Evolutionary conservation across 306 rosid species (phyloP).

Genomic region (Prunus mira): DNA sequence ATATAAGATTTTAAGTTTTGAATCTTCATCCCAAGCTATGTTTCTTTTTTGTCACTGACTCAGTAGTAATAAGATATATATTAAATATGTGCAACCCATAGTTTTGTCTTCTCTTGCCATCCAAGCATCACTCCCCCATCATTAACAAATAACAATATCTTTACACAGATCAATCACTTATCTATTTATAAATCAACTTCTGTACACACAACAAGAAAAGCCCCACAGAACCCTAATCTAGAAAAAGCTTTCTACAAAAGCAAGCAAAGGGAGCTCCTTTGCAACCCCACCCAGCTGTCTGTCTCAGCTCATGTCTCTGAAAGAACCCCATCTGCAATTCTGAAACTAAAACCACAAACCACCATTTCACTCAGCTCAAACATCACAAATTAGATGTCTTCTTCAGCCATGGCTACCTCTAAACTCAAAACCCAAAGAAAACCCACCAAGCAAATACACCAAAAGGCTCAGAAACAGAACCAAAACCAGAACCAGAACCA

Average conservation of each 20-base stretch:
- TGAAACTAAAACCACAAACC: conserved; percentile 14
- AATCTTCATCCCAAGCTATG: background rate
- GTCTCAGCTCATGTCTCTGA: conserved; percentile 3
- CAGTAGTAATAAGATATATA: background rate
- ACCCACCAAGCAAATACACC: conserved; percentile 42
- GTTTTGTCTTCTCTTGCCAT: background rate
- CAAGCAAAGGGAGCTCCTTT: conserved; percentile 19
- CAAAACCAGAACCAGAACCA: conserved; percentile 49
- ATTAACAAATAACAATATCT: conserved; percentile 9
- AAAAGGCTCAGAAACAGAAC: conserved; percentile 38
- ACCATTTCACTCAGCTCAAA: conserved; percentile 21
- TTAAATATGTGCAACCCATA: background rate
- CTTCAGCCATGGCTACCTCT: conserved; percentile 45
- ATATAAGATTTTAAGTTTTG: background rate
- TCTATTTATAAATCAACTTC: conserved; percentile 19
- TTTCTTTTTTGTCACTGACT: background rate
- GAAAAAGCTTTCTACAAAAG: conserved; percentile 18
- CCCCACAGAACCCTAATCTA: conserved; percentile 27
- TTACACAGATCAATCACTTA: conserved; percentile 13
- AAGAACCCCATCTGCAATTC: conserved; percentile 13
- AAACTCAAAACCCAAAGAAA: conserved; percentile 50
- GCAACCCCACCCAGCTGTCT: conserved; percentile 7
- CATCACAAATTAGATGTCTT: conserved; percentile 20
- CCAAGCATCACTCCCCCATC: background rate
- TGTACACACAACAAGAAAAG: conserved; percentile 6